These are phyloP conservation scores for Xerocomus potaroensis DNA, from an alignment of 768 basidiomycete species.

Conservation along the genomic window DNA sequence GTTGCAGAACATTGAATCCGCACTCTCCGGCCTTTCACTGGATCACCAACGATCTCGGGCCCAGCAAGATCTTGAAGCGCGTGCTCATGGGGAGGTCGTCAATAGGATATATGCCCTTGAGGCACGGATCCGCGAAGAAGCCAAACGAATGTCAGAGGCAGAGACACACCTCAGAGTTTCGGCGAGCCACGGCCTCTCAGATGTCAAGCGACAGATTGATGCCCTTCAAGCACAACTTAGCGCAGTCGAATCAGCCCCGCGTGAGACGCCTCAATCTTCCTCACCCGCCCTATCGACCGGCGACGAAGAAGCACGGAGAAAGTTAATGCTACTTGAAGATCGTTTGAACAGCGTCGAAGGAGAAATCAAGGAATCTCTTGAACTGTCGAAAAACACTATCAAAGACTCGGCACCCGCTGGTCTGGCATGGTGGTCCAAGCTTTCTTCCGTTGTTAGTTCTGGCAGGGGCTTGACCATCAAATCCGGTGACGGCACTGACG, in stretches of 20 bases:
- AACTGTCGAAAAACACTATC: conserved; percentile 48
- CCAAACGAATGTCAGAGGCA: conserved; percentile 48
- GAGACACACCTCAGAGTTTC: conserved; percentile 46
- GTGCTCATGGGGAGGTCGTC: conserved; percentile 47
- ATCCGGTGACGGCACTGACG: conserved; percentile 69
- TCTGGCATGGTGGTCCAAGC: conserved; percentile 71
- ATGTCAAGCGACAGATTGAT: conserved; percentile 55
- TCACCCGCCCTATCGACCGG: conserved; percentile 18
- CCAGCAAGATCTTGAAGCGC: conserved; percentile 51
- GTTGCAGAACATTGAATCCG: conserved; percentile 59
- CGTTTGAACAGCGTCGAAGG: conserved; percentile 58
- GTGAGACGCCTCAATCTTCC: conserved; percentile 14
- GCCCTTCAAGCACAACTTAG: conserved; percentile 42
- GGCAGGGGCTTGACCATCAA: conserved; percentile 59
- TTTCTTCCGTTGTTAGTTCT: conserved; percentile 42
- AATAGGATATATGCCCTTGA: conserved; percentile 57
- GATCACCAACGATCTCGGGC: conserved; percentile 49
- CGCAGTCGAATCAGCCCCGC: conserved; percentile 25
- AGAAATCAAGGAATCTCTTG: conserved; percentile 67
- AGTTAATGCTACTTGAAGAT: conserved; percentile 57
- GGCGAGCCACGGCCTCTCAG: conserved; percentile 42
- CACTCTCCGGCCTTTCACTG: conserved; percentile 53
- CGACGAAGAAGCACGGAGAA: conserved; percentile 56
- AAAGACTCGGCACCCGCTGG: conserved; percentile 37
- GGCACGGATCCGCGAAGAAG: conserved; percentile 41